Evolutionary conservation across 192 early-diverging fungal species (phyloP).

Genomic region (Physocladia obscura): DNA sequence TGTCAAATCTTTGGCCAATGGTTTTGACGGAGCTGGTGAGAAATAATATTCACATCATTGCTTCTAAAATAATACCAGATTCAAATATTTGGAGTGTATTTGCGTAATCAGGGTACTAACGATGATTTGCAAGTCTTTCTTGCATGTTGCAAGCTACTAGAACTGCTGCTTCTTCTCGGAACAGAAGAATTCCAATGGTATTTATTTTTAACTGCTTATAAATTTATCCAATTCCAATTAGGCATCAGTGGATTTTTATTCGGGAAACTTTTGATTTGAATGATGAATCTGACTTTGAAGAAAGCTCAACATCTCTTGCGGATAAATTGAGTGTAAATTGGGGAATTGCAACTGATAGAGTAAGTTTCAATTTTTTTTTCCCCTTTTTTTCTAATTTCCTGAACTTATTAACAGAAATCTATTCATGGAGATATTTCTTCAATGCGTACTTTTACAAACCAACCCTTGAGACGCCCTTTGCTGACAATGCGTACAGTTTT

Average conservation of each 20-base stretch:
- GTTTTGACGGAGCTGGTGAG: slow-evolving; percentile 82
- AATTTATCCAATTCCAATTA: slow-evolving; percentile 12
- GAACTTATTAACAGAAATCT: not conserved
- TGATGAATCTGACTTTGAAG: slow-evolving; percentile 41
- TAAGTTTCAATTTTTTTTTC: slow-evolving; percentile 23
- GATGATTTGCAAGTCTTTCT: slow-evolving; percentile 74
- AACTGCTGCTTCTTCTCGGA: slow-evolving; percentile 75
- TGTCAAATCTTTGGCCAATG: slow-evolving; percentile 90
- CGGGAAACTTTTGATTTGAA: slow-evolving; percentile 75
- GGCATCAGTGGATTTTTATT: slow-evolving; percentile 95
- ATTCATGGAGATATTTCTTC: not conserved
- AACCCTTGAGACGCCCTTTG: slow-evolving; percentile 66
- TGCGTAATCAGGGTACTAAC: slow-evolving; percentile 44
- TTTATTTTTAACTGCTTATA: not conserved
- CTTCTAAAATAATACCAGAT: slow-evolving; percentile 48
- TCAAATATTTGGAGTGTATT: slow-evolving; percentile 61
- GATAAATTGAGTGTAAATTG: slow-evolving; percentile 61
- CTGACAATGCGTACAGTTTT: slow-evolving; percentile 68
- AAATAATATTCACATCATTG: slow-evolving; percentile 17
- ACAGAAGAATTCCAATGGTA: slow-evolving; percentile 85
- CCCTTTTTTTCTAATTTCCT: slow-evolving; percentile 33
- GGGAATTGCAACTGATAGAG: slow-evolving; percentile 17
- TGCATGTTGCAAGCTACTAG: slow-evolving; percentile 86
- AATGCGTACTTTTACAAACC: slow-evolving; percentile 14
- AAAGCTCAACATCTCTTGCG: slow-evolving; percentile 44